A percentile compares a stretch with the other conserved stretches of the same genome.
Evolutionary conservation across 345 rosid genomes (phyloP).

Genomic region (Hibiscus tridactylites): DNA sequence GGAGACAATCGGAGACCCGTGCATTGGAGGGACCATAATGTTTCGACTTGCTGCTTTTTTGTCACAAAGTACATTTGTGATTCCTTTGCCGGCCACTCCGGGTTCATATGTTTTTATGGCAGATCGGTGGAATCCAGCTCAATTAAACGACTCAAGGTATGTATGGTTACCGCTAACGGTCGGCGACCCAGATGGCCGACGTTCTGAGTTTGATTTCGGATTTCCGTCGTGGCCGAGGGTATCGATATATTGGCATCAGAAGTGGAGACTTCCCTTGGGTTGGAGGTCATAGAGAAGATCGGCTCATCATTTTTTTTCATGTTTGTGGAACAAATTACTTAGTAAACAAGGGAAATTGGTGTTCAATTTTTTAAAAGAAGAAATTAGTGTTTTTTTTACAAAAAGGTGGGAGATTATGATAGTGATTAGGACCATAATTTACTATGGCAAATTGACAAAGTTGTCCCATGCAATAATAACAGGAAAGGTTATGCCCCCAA

Average conservation of each 20-base stretch:
- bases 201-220: slow-evolving; percentile 59
- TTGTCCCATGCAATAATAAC: background rate
- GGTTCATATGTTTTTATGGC: slow-evolving; percentile 80
- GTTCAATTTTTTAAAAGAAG: background rate
- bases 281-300: slow-evolving; percentile 24
- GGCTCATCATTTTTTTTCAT: background rate
- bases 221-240: slow-evolving; percentile 83
- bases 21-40: slow-evolving; percentile 70
- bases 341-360: no score
- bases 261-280: slow-evolving; percentile 66
- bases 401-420: background rate
- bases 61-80: slow-evolving; percentile 74
- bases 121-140: slow-evolving; percentile 91
- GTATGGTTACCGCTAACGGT: slow-evolving; percentile 76
- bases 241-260: slow-evolving; percentile 85
- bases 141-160: slow-evolving; percentile 76
- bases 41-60: slow-evolving; percentile 66
- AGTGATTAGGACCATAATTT: slow-evolving; percentile 1
- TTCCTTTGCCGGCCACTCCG: slow-evolving; percentile 64
- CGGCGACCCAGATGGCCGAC: slow-evolving; percentile 65
- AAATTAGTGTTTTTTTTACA: background rate
- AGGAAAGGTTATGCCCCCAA: background rate
- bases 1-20: slow-evolving; percentile 88
- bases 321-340: background rate
- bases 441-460: background rate